These are phyloP conservation scores for Westerdykella sp. DNA, from an alignment of 2,329 filamentous ascomycete species.

Conservation along the genomic window DNA sequence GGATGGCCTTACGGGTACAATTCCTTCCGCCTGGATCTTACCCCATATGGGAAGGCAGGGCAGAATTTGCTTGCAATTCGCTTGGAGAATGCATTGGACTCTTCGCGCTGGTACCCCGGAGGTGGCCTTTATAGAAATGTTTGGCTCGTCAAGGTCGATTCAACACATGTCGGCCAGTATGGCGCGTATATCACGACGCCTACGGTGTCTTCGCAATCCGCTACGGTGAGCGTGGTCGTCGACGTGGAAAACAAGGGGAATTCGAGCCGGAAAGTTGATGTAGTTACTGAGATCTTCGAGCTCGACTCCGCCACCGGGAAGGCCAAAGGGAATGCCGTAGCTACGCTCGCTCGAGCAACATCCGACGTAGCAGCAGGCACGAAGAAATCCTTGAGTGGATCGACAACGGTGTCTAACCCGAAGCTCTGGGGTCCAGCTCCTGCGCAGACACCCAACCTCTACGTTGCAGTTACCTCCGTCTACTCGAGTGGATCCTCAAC, in stretches of 20 bases:
- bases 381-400: slow-evolving; percentile 32
- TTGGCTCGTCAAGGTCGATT: slow-evolving; percentile 47
- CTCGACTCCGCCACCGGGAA: slow-evolving; percentile 31
- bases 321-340: slow-evolving; percentile 24
- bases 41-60: slow-evolving; percentile 32
- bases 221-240: slow-evolving; percentile 42
- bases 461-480: slow-evolving; percentile 44
- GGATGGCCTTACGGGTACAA: slow-evolving; percentile 50
- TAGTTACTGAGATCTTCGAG: slow-evolving; percentile 40
- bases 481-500: slow-evolving; percentile 10
- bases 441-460: slow-evolving; percentile 43
- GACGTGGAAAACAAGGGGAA: slow-evolving; percentile 44
- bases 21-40: slow-evolving; percentile 49
- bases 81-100: slow-evolving; percentile 45
- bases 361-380: slow-evolving; percentile 27
- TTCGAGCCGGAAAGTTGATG: slow-evolving; percentile 28
- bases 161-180: slow-evolving; percentile 45
- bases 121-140: slow-evolving; percentile 51
- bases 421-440: slow-evolving; percentile 47
- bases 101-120: slow-evolving; percentile 51
- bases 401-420: slow-evolving; percentile 37
- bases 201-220: slow-evolving; percentile 41
- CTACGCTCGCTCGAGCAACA: slow-evolving; percentile 29
- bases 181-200: slow-evolving; percentile 47
- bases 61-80: slow-evolving; percentile 46